Conservation (phyloP, 257 asterid species). For the Solanum okadae region DNA sequence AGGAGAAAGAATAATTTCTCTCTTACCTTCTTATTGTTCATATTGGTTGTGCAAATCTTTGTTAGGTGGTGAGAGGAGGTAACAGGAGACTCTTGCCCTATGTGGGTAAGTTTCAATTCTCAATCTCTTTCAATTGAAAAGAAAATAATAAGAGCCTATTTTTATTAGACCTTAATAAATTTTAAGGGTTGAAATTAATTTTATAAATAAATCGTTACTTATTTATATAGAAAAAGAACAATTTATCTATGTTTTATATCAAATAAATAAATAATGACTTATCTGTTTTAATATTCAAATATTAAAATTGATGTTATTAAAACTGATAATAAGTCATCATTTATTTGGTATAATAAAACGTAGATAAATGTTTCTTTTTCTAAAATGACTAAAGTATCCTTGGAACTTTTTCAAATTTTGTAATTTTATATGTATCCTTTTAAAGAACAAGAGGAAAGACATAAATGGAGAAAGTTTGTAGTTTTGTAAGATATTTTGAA, state of each 20-base stretch:
- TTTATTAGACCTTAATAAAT: background rate
- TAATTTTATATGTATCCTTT: background rate
- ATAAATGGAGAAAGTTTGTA: background rate
- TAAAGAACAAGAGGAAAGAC: background rate
- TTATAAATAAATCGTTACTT: background rate
- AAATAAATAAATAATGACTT: background rate
- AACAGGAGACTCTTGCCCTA: slow-evolving; percentile 46
- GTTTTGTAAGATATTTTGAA: background rate
- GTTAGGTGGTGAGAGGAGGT: slow-evolving; percentile 49
- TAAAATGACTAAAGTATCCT: background rate
- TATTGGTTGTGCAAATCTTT: background rate
- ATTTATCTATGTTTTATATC: background rate
- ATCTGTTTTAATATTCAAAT: fast-evolving
- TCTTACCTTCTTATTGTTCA: background rate
- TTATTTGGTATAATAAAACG: too few relatives aligned
- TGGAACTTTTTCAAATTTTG: background rate
- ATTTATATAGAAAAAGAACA: background rate
- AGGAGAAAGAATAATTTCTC: background rate
- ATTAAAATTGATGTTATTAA: too few relatives aligned
- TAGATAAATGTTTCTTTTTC: fast-evolving
- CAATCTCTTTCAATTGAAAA: background rate
- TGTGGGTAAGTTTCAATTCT: slow-evolving; percentile 23
- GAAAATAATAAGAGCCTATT: background rate
- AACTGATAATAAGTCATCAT: too few relatives aligned
- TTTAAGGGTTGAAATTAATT: background rate